These are phyloP conservation scores for Puccinia hordei DNA, from an alignment of 1,284 basidiomycete species.

Conservation along the genomic window DNA sequence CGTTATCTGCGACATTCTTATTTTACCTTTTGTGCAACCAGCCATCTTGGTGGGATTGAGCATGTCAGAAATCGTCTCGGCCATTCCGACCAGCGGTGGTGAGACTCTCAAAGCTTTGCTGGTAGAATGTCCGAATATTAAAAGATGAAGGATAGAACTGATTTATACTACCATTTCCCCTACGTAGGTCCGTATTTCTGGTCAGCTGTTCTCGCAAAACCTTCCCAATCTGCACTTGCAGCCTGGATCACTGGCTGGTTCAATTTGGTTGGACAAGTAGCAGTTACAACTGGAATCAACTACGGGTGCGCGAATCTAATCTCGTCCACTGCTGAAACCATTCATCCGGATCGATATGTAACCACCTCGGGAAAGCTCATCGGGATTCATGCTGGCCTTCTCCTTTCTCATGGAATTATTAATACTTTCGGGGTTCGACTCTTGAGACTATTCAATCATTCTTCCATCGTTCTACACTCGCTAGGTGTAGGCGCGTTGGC, in stretches of 20 bases:
- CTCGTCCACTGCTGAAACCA: slow-evolving; percentile 67
- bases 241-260: slow-evolving; percentile 62
- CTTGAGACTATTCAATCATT: slow-evolving; percentile 70
- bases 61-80: slow-evolving; percentile 59
- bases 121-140: slow-evolving; percentile 62
- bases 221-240: slow-evolving; percentile 50
- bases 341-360: slow-evolving; percentile 63
- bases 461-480: slow-evolving; percentile 73
- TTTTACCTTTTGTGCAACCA: neutral
- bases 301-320: slow-evolving; percentile 70
- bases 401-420: slow-evolving; percentile 65
- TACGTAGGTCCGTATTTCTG: slow-evolving; percentile 39
- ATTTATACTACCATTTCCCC: neutral
- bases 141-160: slow-evolving; percentile 24
- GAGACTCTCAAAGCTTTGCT: too few relatives aligned
- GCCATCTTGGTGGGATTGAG: slow-evolving; percentile 54
- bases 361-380: slow-evolving; percentile 67
- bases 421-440: slow-evolving; percentile 62
- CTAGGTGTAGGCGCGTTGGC: slow-evolving; percentile 69
- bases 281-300: slow-evolving; percentile 74
- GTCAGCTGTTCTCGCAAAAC: slow-evolving; percentile 52
- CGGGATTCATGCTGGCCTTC: slow-evolving; percentile 72
- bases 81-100: slow-evolving; percentile 73
- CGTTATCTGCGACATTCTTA: neutral
- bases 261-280: slow-evolving; percentile 70